These are phyloP conservation scores for Aspergillus quadricinctus DNA, from an alignment of 2,329 filamentous ascomycete species.

Conservation along the genomic window DNA sequence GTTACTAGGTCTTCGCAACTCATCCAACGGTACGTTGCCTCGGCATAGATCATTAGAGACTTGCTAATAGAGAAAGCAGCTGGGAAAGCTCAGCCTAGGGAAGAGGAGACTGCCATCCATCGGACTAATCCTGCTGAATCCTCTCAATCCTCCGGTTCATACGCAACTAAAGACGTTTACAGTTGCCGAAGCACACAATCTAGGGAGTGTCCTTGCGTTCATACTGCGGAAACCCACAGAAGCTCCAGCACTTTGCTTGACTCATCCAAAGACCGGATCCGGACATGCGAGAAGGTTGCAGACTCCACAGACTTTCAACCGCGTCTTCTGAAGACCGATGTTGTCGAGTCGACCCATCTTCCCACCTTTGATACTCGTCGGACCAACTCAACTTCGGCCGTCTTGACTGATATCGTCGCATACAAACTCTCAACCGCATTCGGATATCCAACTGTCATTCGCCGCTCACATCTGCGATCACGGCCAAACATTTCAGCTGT, in stretches of 20 bases:
- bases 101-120: not conserved
- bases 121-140: not conserved
- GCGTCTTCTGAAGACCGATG: not conserved
- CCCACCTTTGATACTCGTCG: constrained; percentile 6
- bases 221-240: not conserved
- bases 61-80: not conserved
- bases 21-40: constrained; percentile 20
- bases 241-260: not conserved
- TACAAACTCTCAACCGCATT: constrained; percentile 37
- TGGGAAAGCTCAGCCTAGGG: not conserved
- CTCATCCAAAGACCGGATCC: not conserved
- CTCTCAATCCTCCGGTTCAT: not conserved
- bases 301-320: not conserved
- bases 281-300: not conserved
- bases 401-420: constrained; percentile 31
- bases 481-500: constrained; percentile 29
- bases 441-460: constrained; percentile 39
- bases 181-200: not conserved
- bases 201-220: not conserved
- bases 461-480: constrained; percentile 29
- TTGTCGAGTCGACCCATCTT: not conserved
- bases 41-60: not conserved
- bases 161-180: not conserved
- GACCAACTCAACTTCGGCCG: constrained; percentile 24
- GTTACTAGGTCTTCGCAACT: constrained; percentile 29